Evolutionary conservation across 495 filamentous ascomycete species (phyloP), one percentile per base, ranked within the genome.

Genomic region (Penicillium mononematosum): DNA sequence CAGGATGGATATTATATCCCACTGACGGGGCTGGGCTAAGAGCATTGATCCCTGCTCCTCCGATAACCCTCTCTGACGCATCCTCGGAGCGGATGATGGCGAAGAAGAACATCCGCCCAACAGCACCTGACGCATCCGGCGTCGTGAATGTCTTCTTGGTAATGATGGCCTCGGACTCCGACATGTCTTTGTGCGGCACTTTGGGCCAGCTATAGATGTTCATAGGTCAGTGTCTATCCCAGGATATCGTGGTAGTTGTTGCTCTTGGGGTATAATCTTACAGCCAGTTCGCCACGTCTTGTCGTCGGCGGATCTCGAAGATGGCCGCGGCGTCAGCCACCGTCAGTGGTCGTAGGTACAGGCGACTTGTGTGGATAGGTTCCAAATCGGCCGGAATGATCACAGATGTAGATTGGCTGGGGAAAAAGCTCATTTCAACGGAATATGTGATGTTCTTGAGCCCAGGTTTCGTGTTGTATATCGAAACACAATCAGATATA

Each of bases 221-320:
- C 9, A 49, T 2, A 22, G 24, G 24, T 45, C 20, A 54, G 27
- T 22, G 1, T 42, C 4, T 6, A 14, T 19, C 14, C 17, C 8
- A 5, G 10, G 8, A 11, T 32, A 11, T 44, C 36, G 32, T 11
- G 14, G 20, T 16, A n/a, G 20, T 16, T n/a, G 17, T 34, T 42
- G 5, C 5, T 25, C 12, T 16, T 7, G 29, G 43, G 36, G 49
- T 14, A 14, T 43, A 38, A 19, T 42, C 64, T 61, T 56, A 71
- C 69, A 71, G 54, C 58, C 58, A 71, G n/a, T 66, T 42, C 11
- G 63, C 64, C 17, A 70, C 67, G 5, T 71, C 67, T 36, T 62
- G 64, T 39, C 60, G 56, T 12, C 45, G 39, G 27, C 66, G 60
- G 17, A 60, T 58, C 14, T 61, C 62, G 45, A 64, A 70, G 1